A percentile compares a stretch with the other conserved stretches of the same genome.
phyloP scores from a whole-genome alignment of 768 basidiomycete species.

The Mycena haematopus region DNA sequence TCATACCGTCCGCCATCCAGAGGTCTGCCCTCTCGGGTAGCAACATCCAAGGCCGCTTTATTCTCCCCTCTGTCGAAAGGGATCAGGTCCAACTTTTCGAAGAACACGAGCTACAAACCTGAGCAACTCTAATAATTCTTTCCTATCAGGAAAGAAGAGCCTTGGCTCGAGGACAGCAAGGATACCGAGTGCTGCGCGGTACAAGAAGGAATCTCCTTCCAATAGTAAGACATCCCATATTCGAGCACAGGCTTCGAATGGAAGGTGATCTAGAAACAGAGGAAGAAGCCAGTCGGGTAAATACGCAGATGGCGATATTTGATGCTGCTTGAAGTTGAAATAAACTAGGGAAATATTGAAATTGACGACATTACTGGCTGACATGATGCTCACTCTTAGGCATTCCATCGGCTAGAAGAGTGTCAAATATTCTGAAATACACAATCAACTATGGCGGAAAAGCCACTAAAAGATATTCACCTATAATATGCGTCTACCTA shows the following conservation, averaged over 20 bases:
- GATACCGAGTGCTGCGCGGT: constrained; percentile 83
- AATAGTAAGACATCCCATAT: constrained; percentile 88
- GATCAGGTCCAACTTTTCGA: constrained; percentile 11
- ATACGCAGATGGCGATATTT: constrained; percentile 86
- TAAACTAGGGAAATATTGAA: constrained; percentile 61
- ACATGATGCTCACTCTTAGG: constrained; percentile 72
- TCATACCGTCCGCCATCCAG: constrained; percentile 81
- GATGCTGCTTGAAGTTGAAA: constrained; percentile 94
- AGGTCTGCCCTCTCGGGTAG: constrained; percentile 68
- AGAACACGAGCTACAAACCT: constrained; percentile 46
- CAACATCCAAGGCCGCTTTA: constrained; percentile 83
- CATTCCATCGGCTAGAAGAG: constrained; percentile 90
- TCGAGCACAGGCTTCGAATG: constrained; percentile 88
- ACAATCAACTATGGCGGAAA: background rate
- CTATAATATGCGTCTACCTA: constrained; percentile 66
- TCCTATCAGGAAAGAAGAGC: constrained; percentile 86
- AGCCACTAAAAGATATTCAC: constrained; percentile 42
- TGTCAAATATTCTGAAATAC: constrained; percentile 81
- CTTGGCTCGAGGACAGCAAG: constrained; percentile 84
- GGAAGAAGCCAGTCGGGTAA: constrained; percentile 83
- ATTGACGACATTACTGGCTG: background rate
- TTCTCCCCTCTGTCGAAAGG: constrained; percentile 70
- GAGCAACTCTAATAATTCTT: constrained; percentile 80
- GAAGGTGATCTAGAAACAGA: constrained; percentile 85
- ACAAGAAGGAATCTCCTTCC: constrained; percentile 91